Evolutionary conservation across 202 grass and related monocot genomes (phyloP), one percentile per base, ranked within the genome.

Genomic region (Carex arenaria): DNA sequence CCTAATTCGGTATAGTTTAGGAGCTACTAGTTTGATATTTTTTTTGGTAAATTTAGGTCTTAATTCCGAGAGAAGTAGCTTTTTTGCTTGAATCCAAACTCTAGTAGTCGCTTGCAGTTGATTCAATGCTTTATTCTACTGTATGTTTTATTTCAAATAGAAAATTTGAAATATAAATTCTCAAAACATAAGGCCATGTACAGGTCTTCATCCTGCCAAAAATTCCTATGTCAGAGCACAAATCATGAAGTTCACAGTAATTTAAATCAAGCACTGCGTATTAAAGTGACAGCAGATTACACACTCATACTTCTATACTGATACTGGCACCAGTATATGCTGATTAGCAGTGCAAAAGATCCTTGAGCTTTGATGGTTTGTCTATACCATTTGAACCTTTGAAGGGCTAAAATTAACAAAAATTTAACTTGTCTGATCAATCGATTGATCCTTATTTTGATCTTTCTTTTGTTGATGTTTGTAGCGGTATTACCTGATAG

Each of bases 401-500:
- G 45, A 43, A 80, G 3, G 32, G 30, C 17, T 30, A 65, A 62
- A 75, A 26, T 26, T 26, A 26, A 22, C 22, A 18, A 36, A 20
- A 60, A 30, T 43, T 42, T 17, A 70, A 13, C 18, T 43, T 1
- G 0, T 45, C 67, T 70, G 38, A 80, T 80, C 34, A 38, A 47
- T 82, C 5, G 1, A 63, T 67, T 4, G 2, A 53, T 67, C 14
- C 36, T 60, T 79, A 13, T 82, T 67, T 82, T 38, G 10, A 36
- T 61, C 3, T 26, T 70, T 11, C 36, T 64, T 82, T 56, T 19
- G 3, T 38, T 82, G 42, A 62, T 88, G 28, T 61, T 38, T 51
- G 70, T 84, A 98, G 95, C 91, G 95, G 83, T 98, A 91, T 94
- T 98, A 93, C 84, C 67, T 98, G 84, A 93, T 98, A 69, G 95